Conservation (phyloP, 2,329 filamentous ascomycete genomes). For the Aspergillus sp. region DNA sequence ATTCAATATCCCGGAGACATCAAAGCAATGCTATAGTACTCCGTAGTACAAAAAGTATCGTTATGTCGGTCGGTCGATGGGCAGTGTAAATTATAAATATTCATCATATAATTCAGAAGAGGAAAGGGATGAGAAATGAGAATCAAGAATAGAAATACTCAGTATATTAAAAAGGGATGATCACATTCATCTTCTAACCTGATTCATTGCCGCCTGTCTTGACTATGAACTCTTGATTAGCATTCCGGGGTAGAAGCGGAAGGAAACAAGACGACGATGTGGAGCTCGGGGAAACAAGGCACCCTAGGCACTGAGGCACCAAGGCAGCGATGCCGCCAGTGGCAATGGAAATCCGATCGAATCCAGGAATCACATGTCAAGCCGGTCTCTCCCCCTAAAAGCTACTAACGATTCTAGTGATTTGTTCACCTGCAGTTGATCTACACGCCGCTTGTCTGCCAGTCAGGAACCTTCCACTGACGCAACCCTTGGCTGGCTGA, state of each 20-base stretch:
- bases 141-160: background rate
- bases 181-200: too few species aligned
- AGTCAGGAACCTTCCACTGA: slow-evolving; percentile 10
- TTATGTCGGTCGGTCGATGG: background rate
- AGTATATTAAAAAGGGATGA: too few species aligned
- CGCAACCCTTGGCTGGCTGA: slow-evolving; percentile 5
- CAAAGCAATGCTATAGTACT: slow-evolving; percentile 32
- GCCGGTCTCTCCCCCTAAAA: background rate
- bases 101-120: background rate
- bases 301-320: background rate
- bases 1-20: slow-evolving; percentile 37
- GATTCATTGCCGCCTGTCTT: too few species aligned
- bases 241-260: background rate
- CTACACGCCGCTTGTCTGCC: slow-evolving; percentile 2
- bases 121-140: background rate
- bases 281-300: background rate
- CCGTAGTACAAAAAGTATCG: background rate
- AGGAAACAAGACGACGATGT: background rate
- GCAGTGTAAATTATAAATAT: background rate
- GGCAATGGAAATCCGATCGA: background rate
- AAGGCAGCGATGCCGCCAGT: background rate
- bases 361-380: slow-evolving; percentile 19
- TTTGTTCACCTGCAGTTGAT: slow-evolving; percentile 6
- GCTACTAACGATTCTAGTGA: too few species aligned
- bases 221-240: too few species aligned